These are phyloP conservation scores for Nemania abortiva DNA, from an alignment of 2,329 filamentous ascomycete genomes.

Conservation along the genomic window DNA sequence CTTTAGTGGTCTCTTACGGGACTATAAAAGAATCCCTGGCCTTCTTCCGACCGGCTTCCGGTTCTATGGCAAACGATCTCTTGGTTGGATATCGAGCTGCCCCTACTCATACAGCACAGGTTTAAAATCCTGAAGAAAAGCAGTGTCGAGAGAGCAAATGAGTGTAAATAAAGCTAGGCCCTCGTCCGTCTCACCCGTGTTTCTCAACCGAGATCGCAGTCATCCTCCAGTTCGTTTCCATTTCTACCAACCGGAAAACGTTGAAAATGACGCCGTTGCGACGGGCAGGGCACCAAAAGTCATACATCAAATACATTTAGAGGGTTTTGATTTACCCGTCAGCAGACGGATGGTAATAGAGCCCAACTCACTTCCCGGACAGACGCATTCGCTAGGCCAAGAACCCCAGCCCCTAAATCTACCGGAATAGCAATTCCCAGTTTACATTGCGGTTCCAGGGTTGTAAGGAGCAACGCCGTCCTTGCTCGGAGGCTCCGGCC, in stretches of 20 bases:
- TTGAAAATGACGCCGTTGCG: constrained; percentile 13
- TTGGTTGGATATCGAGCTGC: constrained; percentile 27
- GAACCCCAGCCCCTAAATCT: background rate
- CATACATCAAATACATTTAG: constrained; percentile 21
- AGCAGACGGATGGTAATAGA: constrained; percentile 6
- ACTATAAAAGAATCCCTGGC: constrained; percentile 5
- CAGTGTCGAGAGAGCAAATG: constrained; percentile 38
- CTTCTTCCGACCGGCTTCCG: constrained; percentile 10
- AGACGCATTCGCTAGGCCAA: background rate
- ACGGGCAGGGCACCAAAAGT: constrained; percentile 12
- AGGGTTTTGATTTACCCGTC: background rate
- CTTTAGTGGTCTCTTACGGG: constrained; percentile 21
- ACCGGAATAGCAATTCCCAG: background rate
- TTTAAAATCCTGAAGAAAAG: constrained; percentile 43
- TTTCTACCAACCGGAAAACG: constrained; percentile 10
- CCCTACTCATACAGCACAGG: constrained; percentile 41
- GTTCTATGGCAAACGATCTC: constrained; percentile 32
- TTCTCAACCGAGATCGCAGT: constrained; percentile 3
- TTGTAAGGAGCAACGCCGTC: constrained; percentile 37
- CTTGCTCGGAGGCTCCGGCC: constrained; percentile 51
- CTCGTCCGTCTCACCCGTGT: constrained; percentile 26
- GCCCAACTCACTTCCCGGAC: background rate
- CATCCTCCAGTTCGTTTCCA: constrained; percentile 11
- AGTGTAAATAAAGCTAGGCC: constrained; percentile 39
- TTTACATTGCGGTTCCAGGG: constrained; percentile 44